Conservation (phyloP, 2,329 filamentous ascomycete species). For the Passalora sequoiae region DNA sequence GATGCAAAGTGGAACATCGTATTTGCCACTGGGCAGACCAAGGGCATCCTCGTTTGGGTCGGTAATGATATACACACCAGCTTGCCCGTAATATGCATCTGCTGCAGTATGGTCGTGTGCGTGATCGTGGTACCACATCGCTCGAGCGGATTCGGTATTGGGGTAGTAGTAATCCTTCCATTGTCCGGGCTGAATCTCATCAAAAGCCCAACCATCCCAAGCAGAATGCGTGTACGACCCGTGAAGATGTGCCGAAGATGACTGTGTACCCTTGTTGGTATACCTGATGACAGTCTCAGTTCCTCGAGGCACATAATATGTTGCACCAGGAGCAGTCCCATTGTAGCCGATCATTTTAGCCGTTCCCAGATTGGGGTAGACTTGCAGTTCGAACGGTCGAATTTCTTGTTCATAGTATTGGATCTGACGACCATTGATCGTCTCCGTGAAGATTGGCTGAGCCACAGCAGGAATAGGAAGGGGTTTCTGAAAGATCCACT, state of each 20-base stretch:
- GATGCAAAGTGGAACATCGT: conserved; percentile 52
- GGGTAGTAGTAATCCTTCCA: conserved; percentile 62
- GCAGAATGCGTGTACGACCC: conserved; percentile 44
- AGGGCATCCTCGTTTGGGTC: conserved; percentile 49
- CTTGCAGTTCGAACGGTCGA: conserved; percentile 37
- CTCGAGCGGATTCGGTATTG: conserved; percentile 49
- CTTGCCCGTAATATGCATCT: conserved; percentile 54
- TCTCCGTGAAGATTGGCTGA: conserved; percentile 32
- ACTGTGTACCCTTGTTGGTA: conserved; percentile 45
- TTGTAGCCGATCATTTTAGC: conserved; percentile 48
- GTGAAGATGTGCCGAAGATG: conserved; percentile 51
- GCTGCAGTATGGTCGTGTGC: conserved; percentile 44
- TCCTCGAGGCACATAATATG: conserved; percentile 46
- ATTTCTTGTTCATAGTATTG: conserved; percentile 47
- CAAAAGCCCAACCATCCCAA: conserved; percentile 49
- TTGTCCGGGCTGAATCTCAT: conserved; percentile 48
- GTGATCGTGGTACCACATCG: conserved; percentile 55
- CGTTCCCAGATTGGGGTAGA: conserved; percentile 41
- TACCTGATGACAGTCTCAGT: conserved; percentile 52
- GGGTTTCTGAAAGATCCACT: conserved; percentile 19
- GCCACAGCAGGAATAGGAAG: conserved; percentile 23
- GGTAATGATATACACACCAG: conserved; percentile 52
- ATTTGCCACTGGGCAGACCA: conserved; percentile 48
- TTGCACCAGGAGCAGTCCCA: conserved; percentile 52
- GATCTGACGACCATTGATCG: conserved; percentile 35